These are phyloP conservation scores for Colletotrichum sp. DNA, from an alignment of 2,329 filamentous ascomycete genomes.

Conservation along the genomic window DNA sequence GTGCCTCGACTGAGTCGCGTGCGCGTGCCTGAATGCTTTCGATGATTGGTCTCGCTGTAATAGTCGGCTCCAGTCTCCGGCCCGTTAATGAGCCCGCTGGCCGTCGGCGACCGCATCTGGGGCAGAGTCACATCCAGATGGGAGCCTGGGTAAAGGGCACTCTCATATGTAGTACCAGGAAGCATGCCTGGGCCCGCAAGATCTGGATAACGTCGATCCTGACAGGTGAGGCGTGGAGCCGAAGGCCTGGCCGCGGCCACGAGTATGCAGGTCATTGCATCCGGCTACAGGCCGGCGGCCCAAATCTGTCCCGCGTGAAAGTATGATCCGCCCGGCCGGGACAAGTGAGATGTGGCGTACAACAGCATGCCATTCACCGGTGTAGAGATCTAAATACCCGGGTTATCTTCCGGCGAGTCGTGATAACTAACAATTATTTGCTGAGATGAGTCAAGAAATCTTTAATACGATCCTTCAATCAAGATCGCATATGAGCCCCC, in stretches of 20 bases:
- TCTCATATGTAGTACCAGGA: background rate
- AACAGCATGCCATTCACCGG: background rate
- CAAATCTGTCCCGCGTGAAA: background rate
- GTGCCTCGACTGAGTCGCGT: background rate
- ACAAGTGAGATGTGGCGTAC: background rate
- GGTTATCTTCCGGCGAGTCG: background rate
- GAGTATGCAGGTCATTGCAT: background rate
- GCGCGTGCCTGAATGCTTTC: background rate
- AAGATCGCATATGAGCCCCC: background rate
- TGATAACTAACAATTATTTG: background rate
- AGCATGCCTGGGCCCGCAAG: background rate
- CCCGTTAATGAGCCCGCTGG: background rate
- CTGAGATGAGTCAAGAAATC: background rate
- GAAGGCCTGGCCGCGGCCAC: background rate
- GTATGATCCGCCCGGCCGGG: background rate
- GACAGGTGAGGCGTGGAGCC: background rate
- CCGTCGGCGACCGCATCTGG: slow-evolving; percentile 8
- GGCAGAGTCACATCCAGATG: background rate
- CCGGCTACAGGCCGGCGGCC: background rate
- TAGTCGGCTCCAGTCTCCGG: background rate
- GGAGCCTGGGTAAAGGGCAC: background rate
- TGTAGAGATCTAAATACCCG: background rate
- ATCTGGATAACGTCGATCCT: background rate
- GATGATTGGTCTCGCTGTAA: background rate
- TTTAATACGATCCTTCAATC: background rate